phyloP scores from a whole-genome alignment of 2,329 filamentous ascomycete genomes.

The Penicillium psychrosexuale region DNA sequence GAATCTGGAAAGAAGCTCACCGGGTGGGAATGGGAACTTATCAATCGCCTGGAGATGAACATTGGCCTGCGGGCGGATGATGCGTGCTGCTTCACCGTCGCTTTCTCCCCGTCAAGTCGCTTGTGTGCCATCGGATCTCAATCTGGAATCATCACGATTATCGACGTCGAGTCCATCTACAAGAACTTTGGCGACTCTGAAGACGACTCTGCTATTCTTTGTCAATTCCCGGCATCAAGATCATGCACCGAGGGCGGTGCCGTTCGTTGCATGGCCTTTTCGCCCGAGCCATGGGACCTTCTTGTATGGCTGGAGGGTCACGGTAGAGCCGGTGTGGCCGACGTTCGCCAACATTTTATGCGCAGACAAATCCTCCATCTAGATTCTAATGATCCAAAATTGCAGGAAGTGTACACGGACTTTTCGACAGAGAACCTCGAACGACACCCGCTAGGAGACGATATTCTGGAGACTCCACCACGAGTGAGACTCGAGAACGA shows the following conservation, averaged over 20 bases:
- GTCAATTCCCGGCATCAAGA: conserved; percentile 73
- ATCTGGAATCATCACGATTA: conserved; percentile 47
- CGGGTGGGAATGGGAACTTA: conserved; percentile 42
- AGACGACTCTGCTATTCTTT: conserved; percentile 55
- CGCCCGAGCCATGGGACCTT: conserved; percentile 83
- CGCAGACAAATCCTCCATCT: conserved; percentile 45
- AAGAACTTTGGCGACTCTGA: conserved; percentile 19
- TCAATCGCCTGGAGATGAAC: conserved; percentile 41
- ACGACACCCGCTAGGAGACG: conserved; percentile 24
- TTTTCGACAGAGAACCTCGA: conserved; percentile 29
- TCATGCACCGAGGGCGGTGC: conserved; percentile 70
- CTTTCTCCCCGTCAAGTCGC: conserved; percentile 49
- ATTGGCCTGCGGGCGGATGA: conserved; percentile 41
- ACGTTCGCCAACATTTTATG: conserved; percentile 47
- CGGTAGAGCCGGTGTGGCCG: conserved; percentile 47
- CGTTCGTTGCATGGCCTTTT: conserved; percentile 87
- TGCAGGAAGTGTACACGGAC: conserved; percentile 35
- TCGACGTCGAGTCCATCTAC: conserved; percentile 39
- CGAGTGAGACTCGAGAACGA: conserved; percentile 28
- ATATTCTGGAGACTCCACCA: conserved; percentile 23
- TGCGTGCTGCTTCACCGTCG: conserved; percentile 48
- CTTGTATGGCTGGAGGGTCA: conserved; percentile 92
- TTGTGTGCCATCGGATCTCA: conserved; percentile 52
- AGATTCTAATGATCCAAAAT: conserved; percentile 31
- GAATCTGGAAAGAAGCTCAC: conserved; percentile 35